These are phyloP conservation scores for Pseudopyrenochaeta lycopersici DNA, from an alignment of 2,329 filamentous ascomycete species.

Conservation along the genomic window DNA sequence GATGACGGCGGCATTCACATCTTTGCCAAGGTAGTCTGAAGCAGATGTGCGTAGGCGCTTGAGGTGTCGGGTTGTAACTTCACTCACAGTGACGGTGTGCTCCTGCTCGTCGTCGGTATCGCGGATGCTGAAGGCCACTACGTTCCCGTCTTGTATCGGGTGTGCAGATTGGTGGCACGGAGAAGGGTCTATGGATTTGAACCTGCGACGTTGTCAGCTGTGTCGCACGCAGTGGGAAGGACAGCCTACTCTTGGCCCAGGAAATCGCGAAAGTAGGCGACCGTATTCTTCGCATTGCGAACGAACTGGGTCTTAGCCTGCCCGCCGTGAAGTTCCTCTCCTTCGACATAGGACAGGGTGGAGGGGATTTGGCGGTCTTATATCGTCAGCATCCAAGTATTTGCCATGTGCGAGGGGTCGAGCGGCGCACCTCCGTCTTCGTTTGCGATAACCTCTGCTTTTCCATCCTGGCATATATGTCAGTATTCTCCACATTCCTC, in stretches of 20 bases:
- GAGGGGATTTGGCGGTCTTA: conserved; percentile 95
- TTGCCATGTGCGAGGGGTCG: conserved; percentile 6
- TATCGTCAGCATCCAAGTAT: conserved; percentile 16
- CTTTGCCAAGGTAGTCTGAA: conserved; percentile 90
- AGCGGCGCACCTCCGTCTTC: conserved; percentile 84
- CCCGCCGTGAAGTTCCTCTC: conserved; percentile 94
- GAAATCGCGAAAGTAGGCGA: conserved; percentile 96
- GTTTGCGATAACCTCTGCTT: conserved; percentile 97
- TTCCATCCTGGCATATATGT: conserved; percentile 72
- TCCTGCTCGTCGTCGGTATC: conserved; percentile 67
- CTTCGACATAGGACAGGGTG: conserved; percentile 91
- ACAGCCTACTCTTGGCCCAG: conserved; percentile 83
- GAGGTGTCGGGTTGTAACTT: conserved; percentile 85
- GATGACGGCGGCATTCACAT: conserved; percentile 93
- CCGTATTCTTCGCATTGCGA: conserved; percentile 90
- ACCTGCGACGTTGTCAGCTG: conserved; percentile 58
- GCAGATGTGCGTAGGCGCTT: conserved; percentile 83
- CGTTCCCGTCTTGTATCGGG: conserved; percentile 76
- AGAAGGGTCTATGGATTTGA: conserved; percentile 95
- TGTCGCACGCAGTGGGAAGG: not conserved
- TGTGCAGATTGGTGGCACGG: conserved; percentile 94
- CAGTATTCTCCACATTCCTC: conserved; percentile 3
- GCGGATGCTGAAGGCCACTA: conserved; percentile 82
- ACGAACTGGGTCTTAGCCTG: conserved; percentile 95
- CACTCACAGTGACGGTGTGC: conserved; percentile 78